Conservation (phyloP, 1,139 yeast genomes). For the Hyphopichia pseudoburtonii region DNA sequence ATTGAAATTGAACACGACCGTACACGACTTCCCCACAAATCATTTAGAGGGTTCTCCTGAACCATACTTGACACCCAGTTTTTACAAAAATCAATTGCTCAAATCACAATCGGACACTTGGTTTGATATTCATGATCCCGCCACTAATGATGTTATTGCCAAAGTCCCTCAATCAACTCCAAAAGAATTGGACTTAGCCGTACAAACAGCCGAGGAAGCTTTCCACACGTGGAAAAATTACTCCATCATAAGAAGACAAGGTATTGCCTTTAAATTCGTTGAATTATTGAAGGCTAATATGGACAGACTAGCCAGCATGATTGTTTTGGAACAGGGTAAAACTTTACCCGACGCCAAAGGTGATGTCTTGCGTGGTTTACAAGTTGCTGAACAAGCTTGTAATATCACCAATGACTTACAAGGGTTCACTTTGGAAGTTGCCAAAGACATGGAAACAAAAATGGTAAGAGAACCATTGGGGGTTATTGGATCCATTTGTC, state of each 20-base stretch:
- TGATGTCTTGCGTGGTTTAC: constrained; percentile 77
- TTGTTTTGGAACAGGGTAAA: constrained; percentile 80
- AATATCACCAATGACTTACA: constrained; percentile 63
- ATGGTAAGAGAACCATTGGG: constrained; percentile 69
- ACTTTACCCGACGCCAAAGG: constrained; percentile 78
- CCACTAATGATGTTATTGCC: constrained; percentile 66
- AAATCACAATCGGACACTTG: constrained; percentile 58
- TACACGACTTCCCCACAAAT: constrained; percentile 42
- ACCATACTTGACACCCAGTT: constrained; percentile 56
- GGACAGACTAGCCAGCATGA: constrained; percentile 70
- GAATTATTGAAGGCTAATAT: constrained; percentile 64
- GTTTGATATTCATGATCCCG: constrained; percentile 77
- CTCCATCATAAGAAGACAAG: constrained; percentile 69
- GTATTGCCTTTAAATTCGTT: constrained; percentile 72
- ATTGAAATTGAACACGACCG: constrained; percentile 28
- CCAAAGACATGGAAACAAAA: constrained; percentile 76
- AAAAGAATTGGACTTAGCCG: constrained; percentile 65
- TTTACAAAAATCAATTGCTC: constrained; percentile 58
- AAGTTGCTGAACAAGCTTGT: constrained; percentile 74
- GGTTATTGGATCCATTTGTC: constrained; percentile 69
- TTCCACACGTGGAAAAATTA: constrained; percentile 60
- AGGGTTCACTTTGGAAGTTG: constrained; percentile 68
- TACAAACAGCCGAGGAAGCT: constrained; percentile 62
- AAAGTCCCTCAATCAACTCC: constrained; percentile 74
- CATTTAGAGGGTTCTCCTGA: constrained; percentile 42